phyloP scores from a whole-genome alignment of 768 basidiomycete genomes.

The Saitozyma sp. region DNA sequence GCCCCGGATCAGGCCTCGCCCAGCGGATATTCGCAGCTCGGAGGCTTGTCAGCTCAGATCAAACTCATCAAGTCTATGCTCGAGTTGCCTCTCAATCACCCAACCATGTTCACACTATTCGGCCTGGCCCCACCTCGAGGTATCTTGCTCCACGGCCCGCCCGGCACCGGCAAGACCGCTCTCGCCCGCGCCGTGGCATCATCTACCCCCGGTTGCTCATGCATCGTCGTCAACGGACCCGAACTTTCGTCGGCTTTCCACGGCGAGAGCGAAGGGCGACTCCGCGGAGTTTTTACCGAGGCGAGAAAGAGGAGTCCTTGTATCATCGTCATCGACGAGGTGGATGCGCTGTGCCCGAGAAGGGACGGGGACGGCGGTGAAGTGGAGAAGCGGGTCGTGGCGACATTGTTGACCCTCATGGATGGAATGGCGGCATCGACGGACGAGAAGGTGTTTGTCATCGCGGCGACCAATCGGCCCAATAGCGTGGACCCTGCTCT shows the following conservation, averaged over 20 bases:
- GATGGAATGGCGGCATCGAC: conserved; percentile 69
- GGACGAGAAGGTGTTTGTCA: conserved; percentile 72
- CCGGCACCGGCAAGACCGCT: conserved; percentile 97
- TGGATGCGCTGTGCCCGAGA: conserved; percentile 89
- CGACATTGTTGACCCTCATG: conserved; percentile 88
- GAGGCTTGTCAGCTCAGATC: conserved; percentile 86
- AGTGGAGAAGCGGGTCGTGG: conserved; percentile 93
- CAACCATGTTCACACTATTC: conserved; percentile 75
- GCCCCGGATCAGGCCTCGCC: conserved; percentile 39
- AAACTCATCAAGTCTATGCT: conserved; percentile 78
- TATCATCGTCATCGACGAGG: conserved; percentile 91
- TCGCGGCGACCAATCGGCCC: conserved; percentile 82
- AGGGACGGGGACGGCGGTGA: conserved; percentile 91
- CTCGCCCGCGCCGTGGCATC: conserved; percentile 90
- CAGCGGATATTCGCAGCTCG: conserved; percentile 74
- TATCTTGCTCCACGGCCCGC: conserved; percentile 89
- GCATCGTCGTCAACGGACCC: conserved; percentile 93
- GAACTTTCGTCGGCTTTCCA: conserved; percentile 94
- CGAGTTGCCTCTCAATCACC: conserved; percentile 80
- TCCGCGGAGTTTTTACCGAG: conserved; percentile 85
- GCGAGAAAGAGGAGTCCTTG: conserved; percentile 80
- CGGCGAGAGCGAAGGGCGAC: conserved; percentile 89
- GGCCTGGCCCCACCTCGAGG: conserved; percentile 95
- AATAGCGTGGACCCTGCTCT: conserved; percentile 99
- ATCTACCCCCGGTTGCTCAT: conserved; percentile 72